Percentiles rank a stretch among this genome's conserved stretches.
Conservation (phyloP, 2,329 filamentous ascomycete species). For the Colletotrichum tamarilloi region DNA sequence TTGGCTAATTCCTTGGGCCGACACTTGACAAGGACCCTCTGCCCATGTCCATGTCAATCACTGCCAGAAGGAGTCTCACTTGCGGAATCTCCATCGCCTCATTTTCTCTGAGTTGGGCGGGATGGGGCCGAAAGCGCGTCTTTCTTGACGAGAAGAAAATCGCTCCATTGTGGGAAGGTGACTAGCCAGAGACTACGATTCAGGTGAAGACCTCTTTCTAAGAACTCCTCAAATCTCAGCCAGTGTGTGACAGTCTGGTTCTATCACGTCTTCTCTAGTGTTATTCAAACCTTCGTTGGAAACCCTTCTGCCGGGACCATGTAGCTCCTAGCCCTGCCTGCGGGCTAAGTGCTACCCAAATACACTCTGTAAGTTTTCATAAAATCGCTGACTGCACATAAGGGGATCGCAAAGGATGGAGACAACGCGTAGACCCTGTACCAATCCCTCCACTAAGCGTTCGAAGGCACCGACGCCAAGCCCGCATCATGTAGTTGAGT, state of each 20-base stretch:
- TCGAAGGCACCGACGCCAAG: not conserved
- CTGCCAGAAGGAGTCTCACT: conserved; percentile 8
- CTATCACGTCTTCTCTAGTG: too few species aligned
- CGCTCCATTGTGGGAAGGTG: conserved; percentile 11
- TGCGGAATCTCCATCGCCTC: conserved; percentile 17
- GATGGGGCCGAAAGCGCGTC: not conserved
- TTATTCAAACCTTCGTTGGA: too few species aligned
- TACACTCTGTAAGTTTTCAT: not conserved
- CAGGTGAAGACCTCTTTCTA: not conserved
- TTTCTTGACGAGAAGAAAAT: not conserved
- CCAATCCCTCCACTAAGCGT: not conserved
- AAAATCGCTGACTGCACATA: not conserved
- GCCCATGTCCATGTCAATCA: conserved; percentile 16
- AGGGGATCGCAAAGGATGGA: not conserved
- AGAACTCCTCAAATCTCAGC: too few species aligned
- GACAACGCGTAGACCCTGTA: conserved; percentile 1
- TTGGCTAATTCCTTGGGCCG: conserved; percentile 8
- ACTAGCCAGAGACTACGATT: not conserved
- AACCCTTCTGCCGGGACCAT: too few species aligned
- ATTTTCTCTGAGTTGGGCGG: not conserved
- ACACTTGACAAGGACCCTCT: not conserved
- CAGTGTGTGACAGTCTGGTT: too few species aligned
- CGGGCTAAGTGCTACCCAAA: too few species aligned
- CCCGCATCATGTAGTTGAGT: not conserved
- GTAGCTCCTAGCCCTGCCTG: too few species aligned